Conservation (phyloP, 441 rosid species). For the Theobroma grandiflorum region DNA sequence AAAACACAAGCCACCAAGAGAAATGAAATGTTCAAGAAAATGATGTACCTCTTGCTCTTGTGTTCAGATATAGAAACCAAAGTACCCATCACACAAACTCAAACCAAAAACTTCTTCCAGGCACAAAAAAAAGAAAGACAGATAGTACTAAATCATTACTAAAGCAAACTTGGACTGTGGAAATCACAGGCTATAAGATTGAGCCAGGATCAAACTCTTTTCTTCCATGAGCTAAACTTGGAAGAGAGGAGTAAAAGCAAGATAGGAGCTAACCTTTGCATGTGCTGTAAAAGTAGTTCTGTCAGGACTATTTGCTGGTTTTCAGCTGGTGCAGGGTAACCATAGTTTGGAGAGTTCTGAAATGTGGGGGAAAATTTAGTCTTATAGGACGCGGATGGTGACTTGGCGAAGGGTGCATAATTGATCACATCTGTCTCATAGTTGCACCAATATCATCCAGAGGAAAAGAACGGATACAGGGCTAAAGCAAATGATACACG, state of each 20-base stretch:
- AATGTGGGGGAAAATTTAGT: neutral
- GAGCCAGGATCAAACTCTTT: neutral
- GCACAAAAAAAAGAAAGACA: neutral
- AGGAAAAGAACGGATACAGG: neutral
- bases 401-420: neutral
- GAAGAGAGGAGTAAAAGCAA: neutral
- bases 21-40: conserved; percentile 53
- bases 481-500: neutral
- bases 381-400: neutral
- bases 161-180: neutral
- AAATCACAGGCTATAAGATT: neutral
- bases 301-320: neutral
- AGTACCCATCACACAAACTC: conserved; percentile 42
- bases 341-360: neutral
- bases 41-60: conserved; percentile 36
- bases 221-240: neutral
- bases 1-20: conserved; percentile 41
- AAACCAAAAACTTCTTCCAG: neutral
- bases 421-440: neutral
- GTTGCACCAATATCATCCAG: neutral
- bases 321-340: neutral
- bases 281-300: neutral
- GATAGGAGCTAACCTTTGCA: conserved; percentile 8
- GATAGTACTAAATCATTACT: conserved; percentile 23
- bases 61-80: conserved; percentile 26